phyloP scores from a whole-genome alignment of 805 yeast species.

The Metschnikowia similis region DNA sequence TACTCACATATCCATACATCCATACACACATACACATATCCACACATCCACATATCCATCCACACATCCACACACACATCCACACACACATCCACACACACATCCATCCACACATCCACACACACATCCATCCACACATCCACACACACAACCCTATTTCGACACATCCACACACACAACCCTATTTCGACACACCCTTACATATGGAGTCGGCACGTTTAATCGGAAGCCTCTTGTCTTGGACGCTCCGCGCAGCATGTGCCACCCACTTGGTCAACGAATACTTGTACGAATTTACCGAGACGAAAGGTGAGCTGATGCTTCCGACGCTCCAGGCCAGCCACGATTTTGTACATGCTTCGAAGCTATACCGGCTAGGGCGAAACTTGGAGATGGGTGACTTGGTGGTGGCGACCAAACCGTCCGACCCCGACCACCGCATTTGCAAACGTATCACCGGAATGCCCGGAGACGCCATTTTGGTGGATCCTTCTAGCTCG shows the following conservation, averaged over 20 bases:
- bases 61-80: too few relatives aligned
- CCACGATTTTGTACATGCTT: constrained; percentile 75
- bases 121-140: not conserved
- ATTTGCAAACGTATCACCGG: constrained; percentile 94
- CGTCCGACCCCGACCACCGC: constrained; percentile 78
- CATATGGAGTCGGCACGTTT: constrained; percentile 23
- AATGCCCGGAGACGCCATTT: constrained; percentile 87
- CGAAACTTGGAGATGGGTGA: constrained; percentile 75
- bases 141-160: not conserved
- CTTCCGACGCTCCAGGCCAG: constrained; percentile 76
- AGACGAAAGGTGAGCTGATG: constrained; percentile 93
- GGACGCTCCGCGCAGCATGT: constrained; percentile 59
- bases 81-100: too few relatives aligned
- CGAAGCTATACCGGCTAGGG: constrained; percentile 62
- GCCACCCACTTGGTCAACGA: constrained; percentile 62
- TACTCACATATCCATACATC: too few relatives aligned
- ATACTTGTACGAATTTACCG: constrained; percentile 68
- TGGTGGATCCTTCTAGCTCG: constrained; percentile 72
- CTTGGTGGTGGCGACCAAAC: constrained; percentile 81
- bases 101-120: too few relatives aligned
- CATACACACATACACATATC: not conserved
- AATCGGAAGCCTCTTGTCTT: constrained; percentile 36
- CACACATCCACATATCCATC: too few relatives aligned
- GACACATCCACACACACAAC: not conserved
- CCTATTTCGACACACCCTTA: not conserved